Evolutionary conservation across 2,329 filamentous ascomycete species (phyloP), one percentile per base, ranked within the genome.

Genomic region (Colletotrichum falcatum): DNA sequence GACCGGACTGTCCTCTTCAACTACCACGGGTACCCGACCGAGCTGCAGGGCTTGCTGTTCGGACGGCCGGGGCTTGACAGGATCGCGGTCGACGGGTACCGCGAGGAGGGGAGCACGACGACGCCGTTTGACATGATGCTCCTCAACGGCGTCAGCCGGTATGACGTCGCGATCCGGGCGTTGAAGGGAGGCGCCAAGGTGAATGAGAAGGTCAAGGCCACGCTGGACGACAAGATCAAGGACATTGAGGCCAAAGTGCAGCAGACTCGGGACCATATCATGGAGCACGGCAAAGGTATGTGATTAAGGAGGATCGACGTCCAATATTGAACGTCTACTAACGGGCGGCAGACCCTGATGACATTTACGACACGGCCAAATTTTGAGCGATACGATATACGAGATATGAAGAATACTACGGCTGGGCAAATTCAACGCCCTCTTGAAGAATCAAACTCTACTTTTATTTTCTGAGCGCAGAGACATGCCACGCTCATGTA

Each of bases 121-220:
- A 92, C 89, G 2, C 90, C 90, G 2, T 91, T 92, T 74, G 88
- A 91, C 74, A 92, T 92, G 90, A 89, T 91, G 89, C 81, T 92
- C 1, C 78, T 86, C 5, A 92, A 92, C 74, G 74, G 81, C 26
- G 87, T 90, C 1, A 89, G 85, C 23, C 81, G 89, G 51, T 92
- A 86, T 73, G 84, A 91, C 76, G 83, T 91, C 26, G 88, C 87
- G 0, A 81, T 85, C 71, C 79, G 84, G 14, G 90, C 89, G 2
- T 74, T 91, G 59, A 79, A 78, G 53, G 85, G 83, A 1, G 88
- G 79, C 0, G 81, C 84, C 1, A 79, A 78, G 74, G 73, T 77
- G 4, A 89, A 90, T 67, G 81, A 85, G 39, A 81, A 81, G 71
- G 81, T 89, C 0, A 80, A 78, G 65, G 64, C 82, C 5, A 80